Percentiles rank a stretch among this genome's conserved stretches.
Evolutionary conservation across 148 eudicot genomes (phyloP).

Genomic region (Cornus florida): DNA sequence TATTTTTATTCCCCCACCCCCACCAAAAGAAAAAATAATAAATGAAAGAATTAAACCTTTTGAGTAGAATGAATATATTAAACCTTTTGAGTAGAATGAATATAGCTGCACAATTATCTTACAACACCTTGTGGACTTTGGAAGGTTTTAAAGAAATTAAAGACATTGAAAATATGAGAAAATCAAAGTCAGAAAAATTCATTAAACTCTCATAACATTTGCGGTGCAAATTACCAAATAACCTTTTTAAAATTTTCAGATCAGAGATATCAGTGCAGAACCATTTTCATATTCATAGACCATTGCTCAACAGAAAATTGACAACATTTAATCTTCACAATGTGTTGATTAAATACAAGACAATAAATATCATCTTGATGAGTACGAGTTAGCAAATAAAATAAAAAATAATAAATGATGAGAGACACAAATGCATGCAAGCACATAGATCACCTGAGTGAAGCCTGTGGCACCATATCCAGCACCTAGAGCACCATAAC

Average conservation of each 20-base stretch:
- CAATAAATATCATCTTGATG: not conserved
- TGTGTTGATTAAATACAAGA: not conserved
- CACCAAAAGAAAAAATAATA: no score
- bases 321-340: not conserved
- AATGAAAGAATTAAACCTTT: no score
- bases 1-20: no score
- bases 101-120: not conserved
- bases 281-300: no score
- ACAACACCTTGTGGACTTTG: not conserved
- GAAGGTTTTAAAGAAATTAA: not conserved
- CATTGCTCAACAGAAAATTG: no score
- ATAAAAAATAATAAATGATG: not conserved
- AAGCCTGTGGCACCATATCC: constrained; percentile 68
- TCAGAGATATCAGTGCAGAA: not conserved
- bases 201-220: not conserved
- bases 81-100: not conserved
- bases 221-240: not conserved
- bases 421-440: not conserved
- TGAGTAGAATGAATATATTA: not conserved
- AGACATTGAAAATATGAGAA: not conserved
- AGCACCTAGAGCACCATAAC: constrained; percentile 63
- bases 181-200: no score
- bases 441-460: constrained; percentile 48
- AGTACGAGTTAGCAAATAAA: not conserved
- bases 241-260: no score